Evolutionary conservation across 2,329 filamentous ascomycete genomes (phyloP), one percentile per base, ranked within the genome.

Genomic region (Fusarium nisikadoi): DNA sequence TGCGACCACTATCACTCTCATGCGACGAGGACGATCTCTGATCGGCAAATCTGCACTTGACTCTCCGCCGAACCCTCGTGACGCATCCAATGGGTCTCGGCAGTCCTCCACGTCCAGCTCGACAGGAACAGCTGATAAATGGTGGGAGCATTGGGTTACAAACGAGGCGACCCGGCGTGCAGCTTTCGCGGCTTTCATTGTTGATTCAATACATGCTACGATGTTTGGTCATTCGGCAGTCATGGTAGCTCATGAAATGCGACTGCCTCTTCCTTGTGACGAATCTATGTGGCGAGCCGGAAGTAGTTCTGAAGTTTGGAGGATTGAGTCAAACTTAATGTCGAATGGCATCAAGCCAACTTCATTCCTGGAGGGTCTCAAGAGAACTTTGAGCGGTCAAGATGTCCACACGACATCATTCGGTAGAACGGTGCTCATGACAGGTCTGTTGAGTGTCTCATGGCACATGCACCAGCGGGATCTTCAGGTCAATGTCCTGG

Each of bases 391-490:
- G 23, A 95, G 94, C 74, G 91, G 91, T n/a, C 90, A 95, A 70
- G 90, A 90, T 62, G 95, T 98, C 8, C 90, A 92, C 57, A 98
- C 96, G 6, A 98, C 98, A 80, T 92, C 94, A 0, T 99, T 98
- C 79, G 96, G 95, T 3, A 91, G 96, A 42, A 96, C 93, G 6
- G 94, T 97, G 47, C 86, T 99, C 56, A 98, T 98, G 94, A 93
- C 95, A 3, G 96, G 96, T 0, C 84, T 99, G 33, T 85, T 98
- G 29, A 98, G 94, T 74, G 94, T 98, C 35, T 96, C 93, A 78
- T 98, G 94, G 94, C 95, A 98, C 80, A 95, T 98, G 93, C 96
- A 97, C 79, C 95, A 98, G 80, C 90, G 95, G 78, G 96, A 98
- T 80, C 88, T 98, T 19, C 95, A 98, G 83, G 92, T 97, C 65